Percentiles rank a stretch among this genome's conserved stretches.
These are phyloP conservation scores for Moesziomyces sp. DNA, from an alignment of 1,284 basidiomycete genomes.

Conservation along the genomic window DNA sequence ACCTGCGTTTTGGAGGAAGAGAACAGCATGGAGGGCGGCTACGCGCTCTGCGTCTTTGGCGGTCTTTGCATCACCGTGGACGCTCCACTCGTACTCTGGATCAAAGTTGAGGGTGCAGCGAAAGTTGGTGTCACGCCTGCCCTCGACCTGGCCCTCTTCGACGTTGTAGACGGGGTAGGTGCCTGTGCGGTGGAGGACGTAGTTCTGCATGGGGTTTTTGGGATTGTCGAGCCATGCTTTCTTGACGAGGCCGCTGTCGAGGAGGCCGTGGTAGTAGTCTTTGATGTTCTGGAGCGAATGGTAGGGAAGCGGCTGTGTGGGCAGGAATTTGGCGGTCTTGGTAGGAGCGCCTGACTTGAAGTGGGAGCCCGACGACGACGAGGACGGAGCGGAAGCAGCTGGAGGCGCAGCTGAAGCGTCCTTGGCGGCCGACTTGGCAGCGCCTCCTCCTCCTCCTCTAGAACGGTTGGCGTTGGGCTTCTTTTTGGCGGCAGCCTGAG, in stretches of 20 bases:
- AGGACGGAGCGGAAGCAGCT: conserved; percentile 2
- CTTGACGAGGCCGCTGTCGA: conserved; percentile 49
- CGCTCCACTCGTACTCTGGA: conserved; percentile 63
- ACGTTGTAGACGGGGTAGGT: conserved; percentile 40
- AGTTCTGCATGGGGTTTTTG: conserved; percentile 56
- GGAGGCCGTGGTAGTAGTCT: conserved; percentile 44
- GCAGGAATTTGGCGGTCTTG: conserved; percentile 44
- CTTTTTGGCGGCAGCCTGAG: conserved; percentile 5
- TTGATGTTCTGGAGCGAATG: conserved; percentile 42
- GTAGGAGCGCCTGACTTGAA: conserved; percentile 33
- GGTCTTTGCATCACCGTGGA: conserved; percentile 75
- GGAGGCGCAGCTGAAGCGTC: conserved; percentile 2
- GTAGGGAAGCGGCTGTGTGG: conserved; percentile 40
- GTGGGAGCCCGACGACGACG: conserved; percentile 13
- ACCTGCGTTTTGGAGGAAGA: conserved; percentile 46
- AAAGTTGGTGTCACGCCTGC: conserved; percentile 46
- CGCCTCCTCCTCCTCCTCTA: conserved; percentile 4
- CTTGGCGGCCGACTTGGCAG: conserved; percentile 2
- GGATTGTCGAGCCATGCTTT: conserved; percentile 58
- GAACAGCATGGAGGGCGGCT: conserved; percentile 69
- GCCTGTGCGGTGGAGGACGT: conserved; percentile 48
- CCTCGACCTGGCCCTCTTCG: conserved; percentile 54
- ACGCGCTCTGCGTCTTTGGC: conserved; percentile 80
- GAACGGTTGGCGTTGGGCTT: conserved; percentile 14
- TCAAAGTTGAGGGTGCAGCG: conserved; percentile 51